A percentile compares a stretch with the other conserved stretches of the same genome.
phyloP scores from a whole-genome alignment of 345 rosid species.

The Erucastrum elatum region DNA sequence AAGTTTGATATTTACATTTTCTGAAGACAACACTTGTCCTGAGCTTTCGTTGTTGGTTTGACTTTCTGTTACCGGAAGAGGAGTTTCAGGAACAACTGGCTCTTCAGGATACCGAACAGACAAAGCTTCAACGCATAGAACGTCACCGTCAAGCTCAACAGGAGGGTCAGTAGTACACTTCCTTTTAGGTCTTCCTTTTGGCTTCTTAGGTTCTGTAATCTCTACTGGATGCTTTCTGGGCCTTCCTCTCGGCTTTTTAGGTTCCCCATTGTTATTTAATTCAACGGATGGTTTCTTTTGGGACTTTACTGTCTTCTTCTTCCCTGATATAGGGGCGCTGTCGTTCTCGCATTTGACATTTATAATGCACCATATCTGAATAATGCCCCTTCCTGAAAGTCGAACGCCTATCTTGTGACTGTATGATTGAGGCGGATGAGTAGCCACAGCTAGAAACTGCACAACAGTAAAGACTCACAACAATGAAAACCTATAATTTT shows the following conservation, averaged over 20 bases:
- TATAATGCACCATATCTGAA: constrained; percentile 86
- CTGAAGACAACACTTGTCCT: constrained; percentile 29
- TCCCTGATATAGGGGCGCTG: constrained; percentile 21
- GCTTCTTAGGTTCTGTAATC: constrained; percentile 31
- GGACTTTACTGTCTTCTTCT: constrained; percentile 27
- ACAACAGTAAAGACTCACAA: constrained; percentile 1
- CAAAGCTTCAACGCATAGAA: constrained; percentile 45
- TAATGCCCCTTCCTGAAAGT: constrained; percentile 74
- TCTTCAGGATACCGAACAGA: constrained; percentile 52
- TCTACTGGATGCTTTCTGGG: constrained; percentile 51
- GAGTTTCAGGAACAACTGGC: constrained; percentile 44
- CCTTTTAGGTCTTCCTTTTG: constrained; percentile 41
- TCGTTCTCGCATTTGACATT: constrained; percentile 43
- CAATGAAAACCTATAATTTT: constrained; percentile 14
- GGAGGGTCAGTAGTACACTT: constrained; percentile 33
- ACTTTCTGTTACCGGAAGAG: constrained; percentile 34
- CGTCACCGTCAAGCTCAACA: constrained; percentile 36
- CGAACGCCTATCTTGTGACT: constrained; percentile 73
- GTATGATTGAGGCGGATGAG: constrained; percentile 83
- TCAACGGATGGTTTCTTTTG: constrained; percentile 29
- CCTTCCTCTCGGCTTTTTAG: constrained; percentile 56
- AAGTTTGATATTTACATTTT: constrained; percentile 40
- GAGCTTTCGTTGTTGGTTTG: constrained; percentile 26
- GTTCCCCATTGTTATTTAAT: constrained; percentile 12
- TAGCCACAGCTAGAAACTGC: constrained; percentile 87